phyloP scores from a whole-genome alignment of 306 rosid genomes.

The Dalbergia cultrata region DNA sequence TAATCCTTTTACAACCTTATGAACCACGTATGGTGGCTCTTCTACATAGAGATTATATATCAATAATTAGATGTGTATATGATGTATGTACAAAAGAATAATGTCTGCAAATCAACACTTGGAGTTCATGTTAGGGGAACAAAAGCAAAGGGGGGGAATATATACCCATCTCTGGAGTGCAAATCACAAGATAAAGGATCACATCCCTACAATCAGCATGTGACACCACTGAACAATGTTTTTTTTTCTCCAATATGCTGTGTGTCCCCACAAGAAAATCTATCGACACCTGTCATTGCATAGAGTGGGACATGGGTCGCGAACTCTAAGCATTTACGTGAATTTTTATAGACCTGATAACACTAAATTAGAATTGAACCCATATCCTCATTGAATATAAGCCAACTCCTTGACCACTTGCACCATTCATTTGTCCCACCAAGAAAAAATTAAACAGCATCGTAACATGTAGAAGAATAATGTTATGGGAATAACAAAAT shows the following conservation, averaged over 20 bases:
- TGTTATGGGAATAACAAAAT: too few species aligned
- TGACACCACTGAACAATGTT: constrained; percentile 41
- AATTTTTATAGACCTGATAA: too few species aligned
- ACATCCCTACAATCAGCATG: constrained; percentile 41
- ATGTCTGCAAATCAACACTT: constrained; percentile 12
- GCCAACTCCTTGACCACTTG: too few species aligned
- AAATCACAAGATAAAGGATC: constrained; percentile 47
- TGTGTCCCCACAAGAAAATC: too few species aligned
- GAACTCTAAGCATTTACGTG: too few species aligned
- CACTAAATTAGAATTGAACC: too few species aligned
- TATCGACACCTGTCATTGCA: too few species aligned
- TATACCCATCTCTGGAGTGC: constrained; percentile 36
- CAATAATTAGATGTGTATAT: constrained; percentile 27
- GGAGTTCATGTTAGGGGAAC: constrained; percentile 39
- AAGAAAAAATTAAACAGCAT: too few species aligned
- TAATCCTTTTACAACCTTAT: background rate
- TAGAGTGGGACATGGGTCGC: too few species aligned
- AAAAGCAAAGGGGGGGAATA: constrained; percentile 24
- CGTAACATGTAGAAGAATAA: too few species aligned
- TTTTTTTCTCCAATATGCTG: constrained; percentile 26
- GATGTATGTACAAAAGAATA: background rate
- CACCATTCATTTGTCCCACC: too few species aligned
- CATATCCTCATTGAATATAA: too few species aligned
- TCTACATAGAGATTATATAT: constrained; percentile 20
- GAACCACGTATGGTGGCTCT: constrained; percentile 19